Evolutionary conservation across 1,139 yeast genomes (phyloP).

Genomic region (Candida smagusa): DNA sequence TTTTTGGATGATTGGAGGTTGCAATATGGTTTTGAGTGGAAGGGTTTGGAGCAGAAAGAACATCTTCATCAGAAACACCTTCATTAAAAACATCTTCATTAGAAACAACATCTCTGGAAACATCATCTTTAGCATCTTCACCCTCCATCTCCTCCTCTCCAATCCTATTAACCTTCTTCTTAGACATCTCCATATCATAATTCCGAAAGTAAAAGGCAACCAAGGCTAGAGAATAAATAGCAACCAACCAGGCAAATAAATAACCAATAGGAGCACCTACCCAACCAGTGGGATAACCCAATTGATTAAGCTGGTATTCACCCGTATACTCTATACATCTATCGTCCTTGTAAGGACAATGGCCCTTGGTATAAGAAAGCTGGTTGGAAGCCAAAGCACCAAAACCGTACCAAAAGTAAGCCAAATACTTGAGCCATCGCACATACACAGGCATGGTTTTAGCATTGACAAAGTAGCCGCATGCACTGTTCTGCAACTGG

Average conservation of each 20-base stretch:
- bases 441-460: conserved; percentile 80
- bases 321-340: conserved; percentile 50
- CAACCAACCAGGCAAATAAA: conserved; percentile 57
- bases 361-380: conserved; percentile 57
- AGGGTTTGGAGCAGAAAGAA: too few relatives aligned
- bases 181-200: conserved; percentile 54
- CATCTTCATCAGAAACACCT: too few relatives aligned
- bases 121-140: too few relatives aligned
- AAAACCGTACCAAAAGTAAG: conserved; percentile 76
- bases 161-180: conserved; percentile 33
- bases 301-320: conserved; percentile 45
- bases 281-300: conserved; percentile 70
- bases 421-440: conserved; percentile 74
- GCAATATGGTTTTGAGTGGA: too few relatives aligned
- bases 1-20: too few relatives aligned
- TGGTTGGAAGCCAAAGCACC: conserved; percentile 69
- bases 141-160: conserved; percentile 28
- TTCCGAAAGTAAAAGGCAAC: conserved; percentile 43
- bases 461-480: conserved; percentile 79
- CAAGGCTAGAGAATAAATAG: conserved; percentile 50
- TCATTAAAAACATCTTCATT: too few relatives aligned
- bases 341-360: conserved; percentile 39
- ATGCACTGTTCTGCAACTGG: conserved; percentile 73
- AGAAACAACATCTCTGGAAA: too few relatives aligned
- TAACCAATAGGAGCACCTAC: conserved; percentile 62